Evolutionary conservation across 1,284 basidiomycete species (phyloP).

Genomic region (Cryptococcus sp.): DNA sequence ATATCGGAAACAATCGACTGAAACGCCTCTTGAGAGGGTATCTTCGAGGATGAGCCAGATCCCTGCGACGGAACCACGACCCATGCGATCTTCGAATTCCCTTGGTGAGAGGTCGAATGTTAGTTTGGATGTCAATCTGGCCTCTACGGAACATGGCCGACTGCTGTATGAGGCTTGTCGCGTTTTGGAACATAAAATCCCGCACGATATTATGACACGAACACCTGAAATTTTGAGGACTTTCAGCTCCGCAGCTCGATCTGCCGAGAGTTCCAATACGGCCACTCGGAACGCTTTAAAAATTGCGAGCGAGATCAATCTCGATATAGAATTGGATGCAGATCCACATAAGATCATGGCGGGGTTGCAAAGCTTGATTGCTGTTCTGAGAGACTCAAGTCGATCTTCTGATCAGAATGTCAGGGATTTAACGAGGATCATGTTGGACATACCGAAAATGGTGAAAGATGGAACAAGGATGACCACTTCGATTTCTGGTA

Average conservation of each 20-base stretch:
- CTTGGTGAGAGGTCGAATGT: constrained; percentile 15
- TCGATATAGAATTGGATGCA: constrained; percentile 17
- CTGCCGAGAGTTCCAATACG: constrained; percentile 28
- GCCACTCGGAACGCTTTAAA: constrained; percentile 21
- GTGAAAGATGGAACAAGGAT: constrained; percentile 4
- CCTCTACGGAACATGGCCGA: constrained; percentile 35
- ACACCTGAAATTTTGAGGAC: constrained; percentile 21
- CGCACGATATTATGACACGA: constrained; percentile 5
- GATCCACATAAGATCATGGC: constrained; percentile 22
- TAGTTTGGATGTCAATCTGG: constrained; percentile 9
- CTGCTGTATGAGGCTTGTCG: constrained; percentile 37
- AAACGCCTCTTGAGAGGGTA: constrained; percentile 2
- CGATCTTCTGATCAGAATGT: constrained; percentile 34
- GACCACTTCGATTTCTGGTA: not conserved
- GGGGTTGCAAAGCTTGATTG: constrained; percentile 19
- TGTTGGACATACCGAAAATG: constrained; percentile 31
- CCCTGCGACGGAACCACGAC: constrained; percentile 21
- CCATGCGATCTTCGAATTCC: constrained; percentile 23
- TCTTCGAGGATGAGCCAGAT: constrained; percentile 12
- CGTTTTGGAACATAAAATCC: constrained; percentile 25
- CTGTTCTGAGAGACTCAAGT: constrained; percentile 29
- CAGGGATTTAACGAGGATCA: constrained; percentile 34
- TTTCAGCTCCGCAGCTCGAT: constrained; percentile 20
- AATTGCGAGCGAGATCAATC: constrained; percentile 7
- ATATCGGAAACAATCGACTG: constrained; percentile 14